Evolutionary conservation across 495 filamentous ascomycete species (phyloP), one percentile per base, ranked within the genome.

Genomic region (Cryomyces minteri): DNA sequence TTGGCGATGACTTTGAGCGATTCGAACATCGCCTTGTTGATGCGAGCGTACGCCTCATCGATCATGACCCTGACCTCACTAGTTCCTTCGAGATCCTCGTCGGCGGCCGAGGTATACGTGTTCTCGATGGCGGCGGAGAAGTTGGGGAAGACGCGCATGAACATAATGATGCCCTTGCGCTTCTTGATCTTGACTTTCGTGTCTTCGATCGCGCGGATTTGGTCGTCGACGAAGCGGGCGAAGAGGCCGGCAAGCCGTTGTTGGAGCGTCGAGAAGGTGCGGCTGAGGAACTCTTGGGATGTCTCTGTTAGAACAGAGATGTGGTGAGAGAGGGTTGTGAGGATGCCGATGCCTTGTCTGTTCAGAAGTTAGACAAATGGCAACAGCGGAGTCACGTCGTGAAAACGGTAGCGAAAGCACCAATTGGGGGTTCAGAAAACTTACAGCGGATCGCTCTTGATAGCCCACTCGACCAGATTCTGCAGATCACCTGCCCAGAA

Each of bases 141-240:
- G 50, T 82, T 69, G 0, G 88, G 88, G 67, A 96, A 95, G 36
- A 85, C 80, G 41, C 84, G 79, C 65, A 95, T 86, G 60, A 96
- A 95, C 6, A 74, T 77, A 53, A 94, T 94, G 50, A 96, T 84
- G 10, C 88, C 88, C 62, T 92, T 94, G 48, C 88, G 79, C 68
- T 95, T 96, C 67, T 94, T 95, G 62, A 94, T 83, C 62, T 94
- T 94, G 53, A 96, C 88, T 62, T 94, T 95, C n/a, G 88, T 95
- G 46, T 96, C 88, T 61, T 96, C 88, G 49, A 96, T 94, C 30
- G 85, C 88, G 29, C 83, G 82, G 39, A 95, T 79, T 54, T 96
- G 88, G 48, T 94, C 84, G 57, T 96, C 90, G 29, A 94, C 76
- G 51, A 96, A 94, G 43, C 83, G 84, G 37, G 74, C 74, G 64